Evolutionary conservation across 805 yeast genomes (phyloP).

Genomic region (Saccharomycopsis selenospora): DNA sequence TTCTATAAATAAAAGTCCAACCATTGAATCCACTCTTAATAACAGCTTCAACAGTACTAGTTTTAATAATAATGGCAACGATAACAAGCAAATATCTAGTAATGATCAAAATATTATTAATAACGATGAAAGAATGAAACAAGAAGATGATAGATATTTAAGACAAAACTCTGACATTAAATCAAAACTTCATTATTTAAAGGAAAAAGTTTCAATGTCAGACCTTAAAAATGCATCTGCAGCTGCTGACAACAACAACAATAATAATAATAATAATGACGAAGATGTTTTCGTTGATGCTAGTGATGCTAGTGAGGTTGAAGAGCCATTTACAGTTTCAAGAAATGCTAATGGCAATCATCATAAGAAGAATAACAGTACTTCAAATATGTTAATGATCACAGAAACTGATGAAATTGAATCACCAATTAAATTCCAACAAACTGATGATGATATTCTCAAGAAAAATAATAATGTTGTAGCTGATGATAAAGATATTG

Average conservation of each 20-base stretch:
- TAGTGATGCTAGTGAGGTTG: background rate
- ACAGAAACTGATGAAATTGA: background rate
- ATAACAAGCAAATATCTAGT: background rate
- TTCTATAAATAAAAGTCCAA: background rate
- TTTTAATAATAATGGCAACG: background rate
- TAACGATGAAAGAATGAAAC: background rate
- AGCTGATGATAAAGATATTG: too few species aligned
- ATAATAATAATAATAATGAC: background rate
- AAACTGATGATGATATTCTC: too few species aligned
- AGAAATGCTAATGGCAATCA: background rate
- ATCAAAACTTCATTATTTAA: background rate
- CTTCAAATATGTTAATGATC: background rate
- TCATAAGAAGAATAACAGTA: slow-evolving; percentile 1
- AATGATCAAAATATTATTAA: background rate
- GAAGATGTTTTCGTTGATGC: background rate
- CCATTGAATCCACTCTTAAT: background rate
- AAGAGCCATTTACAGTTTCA: background rate
- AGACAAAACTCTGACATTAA: background rate
- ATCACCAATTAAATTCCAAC: background rate
- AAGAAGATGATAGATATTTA: background rate
- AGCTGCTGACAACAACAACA: background rate
- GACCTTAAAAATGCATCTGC: background rate
- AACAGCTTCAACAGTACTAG: background rate
- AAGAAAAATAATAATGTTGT: too few species aligned
- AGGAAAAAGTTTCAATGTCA: background rate